A percentile compares a stretch with the other conserved stretches of the same genome.
These are phyloP conservation scores for Candida tunisiensis DNA, from an alignment of 1,139 yeast species.

Conservation along the genomic window DNA sequence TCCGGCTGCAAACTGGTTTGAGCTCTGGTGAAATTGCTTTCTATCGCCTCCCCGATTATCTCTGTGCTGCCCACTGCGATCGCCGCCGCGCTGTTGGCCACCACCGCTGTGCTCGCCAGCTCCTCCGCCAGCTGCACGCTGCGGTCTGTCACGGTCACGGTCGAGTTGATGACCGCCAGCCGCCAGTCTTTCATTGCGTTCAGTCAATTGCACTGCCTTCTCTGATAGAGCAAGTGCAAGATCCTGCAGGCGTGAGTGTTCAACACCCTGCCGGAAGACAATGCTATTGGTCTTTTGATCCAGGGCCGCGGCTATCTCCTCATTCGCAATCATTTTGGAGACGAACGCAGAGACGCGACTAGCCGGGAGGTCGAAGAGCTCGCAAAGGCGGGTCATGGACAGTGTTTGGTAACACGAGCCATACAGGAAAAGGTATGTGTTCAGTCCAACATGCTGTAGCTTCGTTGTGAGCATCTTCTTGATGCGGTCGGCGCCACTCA, in stretches of 20 bases:
- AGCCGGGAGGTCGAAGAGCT: constrained; percentile 46
- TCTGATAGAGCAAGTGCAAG: constrained; percentile 80
- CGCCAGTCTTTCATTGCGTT: constrained; percentile 73
- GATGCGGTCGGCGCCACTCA: constrained; percentile 51
- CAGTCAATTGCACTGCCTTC: constrained; percentile 64
- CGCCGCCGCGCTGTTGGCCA: too few species aligned
- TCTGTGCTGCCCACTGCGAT: too few species aligned
- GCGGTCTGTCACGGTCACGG: not conserved
- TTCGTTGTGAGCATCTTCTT: constrained; percentile 56
- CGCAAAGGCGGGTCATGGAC: constrained; percentile 48
- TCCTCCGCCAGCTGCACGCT: not conserved
- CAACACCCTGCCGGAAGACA: constrained; percentile 56
- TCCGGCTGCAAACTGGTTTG: too few species aligned
- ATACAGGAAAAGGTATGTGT: constrained; percentile 79
- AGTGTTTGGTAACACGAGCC: constrained; percentile 62
- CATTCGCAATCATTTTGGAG: constrained; percentile 57
- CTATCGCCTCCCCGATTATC: too few species aligned
- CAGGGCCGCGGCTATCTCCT: constrained; percentile 56
- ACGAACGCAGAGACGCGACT: constrained; percentile 44
- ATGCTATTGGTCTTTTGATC: constrained; percentile 41
- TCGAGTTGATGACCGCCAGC: constrained; percentile 42
- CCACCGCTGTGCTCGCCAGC: not conserved
- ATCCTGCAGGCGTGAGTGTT: constrained; percentile 74
- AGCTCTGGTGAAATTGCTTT: too few species aligned
- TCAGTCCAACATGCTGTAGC: constrained; percentile 77